Conservation (phyloP, 306 rosid genomes). For the Gleditsia sinensis region DNA sequence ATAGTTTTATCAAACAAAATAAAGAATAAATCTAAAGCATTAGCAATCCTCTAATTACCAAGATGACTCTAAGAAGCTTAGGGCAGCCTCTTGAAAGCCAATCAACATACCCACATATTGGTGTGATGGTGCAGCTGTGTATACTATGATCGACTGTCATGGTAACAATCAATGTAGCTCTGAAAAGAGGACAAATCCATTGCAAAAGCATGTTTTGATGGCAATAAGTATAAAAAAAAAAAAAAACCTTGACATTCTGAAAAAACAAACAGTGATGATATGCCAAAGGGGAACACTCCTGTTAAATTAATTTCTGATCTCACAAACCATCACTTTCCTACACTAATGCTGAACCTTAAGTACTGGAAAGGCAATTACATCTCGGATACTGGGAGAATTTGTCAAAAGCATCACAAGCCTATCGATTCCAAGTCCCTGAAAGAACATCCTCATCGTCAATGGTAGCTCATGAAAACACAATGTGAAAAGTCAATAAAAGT, state of each 20-base stretch:
- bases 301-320: slow-evolving; percentile 6
- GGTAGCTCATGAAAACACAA: background rate
- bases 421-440: slow-evolving; percentile 97
- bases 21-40: no score
- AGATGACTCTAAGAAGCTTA: no score
- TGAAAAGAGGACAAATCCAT: no score
- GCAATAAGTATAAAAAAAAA: no score
- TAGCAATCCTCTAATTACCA: no score
- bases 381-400: slow-evolving; percentile 88
- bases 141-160: no score
- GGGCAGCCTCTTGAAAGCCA: no score
- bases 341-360: slow-evolving; percentile 70
- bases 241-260: slow-evolving; percentile 18
- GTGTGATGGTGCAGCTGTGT: no score
- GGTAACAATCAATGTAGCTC: no score
- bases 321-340: background rate
- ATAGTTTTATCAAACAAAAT: no score
- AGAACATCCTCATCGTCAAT: slow-evolving; percentile 28
- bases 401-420: slow-evolving; percentile 96
- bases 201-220: no score
- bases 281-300: background rate
- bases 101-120: no score
- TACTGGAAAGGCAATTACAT: slow-evolving; percentile 96
- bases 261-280: background rate
- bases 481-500: background rate